Conservation (phyloP, 371 early-diverging fungal species). For the Syncephalis plumigaleata region DNA sequence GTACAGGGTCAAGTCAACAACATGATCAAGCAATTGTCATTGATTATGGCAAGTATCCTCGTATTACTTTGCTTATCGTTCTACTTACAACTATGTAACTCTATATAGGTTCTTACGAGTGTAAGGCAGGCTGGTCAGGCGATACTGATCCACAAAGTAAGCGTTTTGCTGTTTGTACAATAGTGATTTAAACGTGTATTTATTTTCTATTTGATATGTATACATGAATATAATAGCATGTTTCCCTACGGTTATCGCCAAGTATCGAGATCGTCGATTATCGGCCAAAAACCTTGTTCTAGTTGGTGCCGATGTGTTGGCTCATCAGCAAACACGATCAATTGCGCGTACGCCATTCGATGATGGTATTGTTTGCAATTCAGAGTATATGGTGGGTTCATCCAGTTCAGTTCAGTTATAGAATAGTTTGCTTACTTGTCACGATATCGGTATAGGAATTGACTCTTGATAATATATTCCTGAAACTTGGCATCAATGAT, state of each 20-base stretch:
- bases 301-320: conserved; percentile 63
- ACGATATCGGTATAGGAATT: too few species aligned
- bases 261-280: conserved; percentile 45
- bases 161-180: too few species aligned
- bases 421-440: too few species aligned
- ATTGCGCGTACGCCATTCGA: conserved; percentile 65
- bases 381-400: conserved; percentile 46
- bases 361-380: conserved; percentile 38
- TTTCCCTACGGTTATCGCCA: conserved; percentile 67
- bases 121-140: conserved; percentile 69
- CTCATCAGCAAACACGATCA: conserved; percentile 45
- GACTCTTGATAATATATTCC: conserved; percentile 68
- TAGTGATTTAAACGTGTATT: too few species aligned
- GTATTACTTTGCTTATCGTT: background rate
- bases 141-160: conserved; percentile 40
- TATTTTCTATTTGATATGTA: too few species aligned
- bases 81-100: background rate
- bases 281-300: conserved; percentile 21
- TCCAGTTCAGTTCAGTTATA: too few species aligned
- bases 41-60: background rate
- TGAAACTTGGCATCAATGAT: conserved; percentile 55
- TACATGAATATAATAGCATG: conserved; percentile 44
- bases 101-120: conserved; percentile 46
- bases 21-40: too few species aligned
- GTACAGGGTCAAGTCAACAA: too few species aligned